Base-by-base conservation (phyloP, 2,329 filamentous ascomycete genomes). In the Scedosporium boydii region DNA sequence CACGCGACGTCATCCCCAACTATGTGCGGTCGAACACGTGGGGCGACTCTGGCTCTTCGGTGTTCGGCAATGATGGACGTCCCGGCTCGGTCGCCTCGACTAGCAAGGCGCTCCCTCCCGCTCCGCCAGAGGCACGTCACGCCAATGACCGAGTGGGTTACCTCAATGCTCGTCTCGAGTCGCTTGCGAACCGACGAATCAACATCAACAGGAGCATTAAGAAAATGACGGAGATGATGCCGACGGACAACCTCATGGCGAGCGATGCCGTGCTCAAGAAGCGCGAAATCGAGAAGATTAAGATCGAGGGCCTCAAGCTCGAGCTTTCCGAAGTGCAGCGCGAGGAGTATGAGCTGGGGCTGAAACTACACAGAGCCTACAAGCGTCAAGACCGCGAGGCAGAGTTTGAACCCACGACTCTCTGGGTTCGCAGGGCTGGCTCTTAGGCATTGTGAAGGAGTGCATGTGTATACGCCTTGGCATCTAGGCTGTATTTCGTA, bases 191-290 rank as follows among this genome's bases (percentile, higher is more conserved):
- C 69, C 84, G 89, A 55, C 84, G 87, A 62, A 78, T 82, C 64
- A 93, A 93, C 74, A 84, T 93, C 69, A 82, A 84, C 70, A 85
- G 81, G 26, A 85, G 88, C 65, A 90, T 95, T 70, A 79, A 83
- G 65, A 89, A 93, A 72, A 87, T 93, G 79, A 91, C 87, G 63
- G 86, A 91, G 71, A 80, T 92, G 63, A 89, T 92, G 79, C 88
- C 89, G 48, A 85, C 82, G 42, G 87, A 90, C 70, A 85, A 82
- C 65, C 78, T 91, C 46, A 77, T 89, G 69, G 83, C 86, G 34
- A 87, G 87, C 68, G 81, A 85, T 7, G 83, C 88, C 59, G 86
- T 90, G 41, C 67, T 82, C 58, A 75, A 74, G 56, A 82, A 80
- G 71, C 80, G 83, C 58, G 82, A 84, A 73, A 68, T 71, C 64